Base-by-base conservation (phyloP, 345 rosid species). In the Euclidium syriacum region DNA sequence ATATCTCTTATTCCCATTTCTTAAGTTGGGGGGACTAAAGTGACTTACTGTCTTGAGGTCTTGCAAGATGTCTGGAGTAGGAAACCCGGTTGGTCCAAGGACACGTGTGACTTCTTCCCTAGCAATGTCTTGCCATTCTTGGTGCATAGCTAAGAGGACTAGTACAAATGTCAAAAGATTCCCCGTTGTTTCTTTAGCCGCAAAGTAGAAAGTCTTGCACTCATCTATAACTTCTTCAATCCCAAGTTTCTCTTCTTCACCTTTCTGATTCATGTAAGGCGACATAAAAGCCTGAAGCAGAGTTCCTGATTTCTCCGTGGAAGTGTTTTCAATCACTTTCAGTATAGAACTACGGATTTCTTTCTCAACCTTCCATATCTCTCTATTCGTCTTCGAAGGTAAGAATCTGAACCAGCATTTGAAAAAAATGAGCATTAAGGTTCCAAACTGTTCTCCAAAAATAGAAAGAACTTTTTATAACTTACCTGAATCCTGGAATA, bases 151-250 rank as follows among this genome's bases (percentile, higher is more conserved):
- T 11, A 92, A 66, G 17, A 82, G 85, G 0, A 89, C 52, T 54
- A 92, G 70, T 0, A 80, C 79, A 89, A 91, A 86, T 9, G 89
- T 82, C 71, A 92, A 65, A 23, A 83, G 83, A 19, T 80, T 75
- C 29, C 79, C 96, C 1, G 87, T 77, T 8, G 96, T 92, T 68
- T 92, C 95, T 25, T 89, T 88, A 30, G 94, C 97, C 5, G 95
- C 94, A 44, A 89, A 85, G 70, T 89, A 89, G 64, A 92, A 85
- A 4, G 94, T 89, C 68, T 92, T 85, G 81, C 94, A 85, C 65
- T 92, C 95, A 19, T 89, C 87, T 55, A 89, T 82, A 29, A 92
- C 78, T 56, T 89, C 91, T 65, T 85, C 91, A 11, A 77, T 70
- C 7, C 67, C 77, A 43, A 86, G 67, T 20, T 33, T 83, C 73